A percentile compares a stretch with the other conserved stretches of the same genome.
Conservation (phyloP, 192 early-diverging fungal genomes). For the Rhizoclosmatium sp. region DNA sequence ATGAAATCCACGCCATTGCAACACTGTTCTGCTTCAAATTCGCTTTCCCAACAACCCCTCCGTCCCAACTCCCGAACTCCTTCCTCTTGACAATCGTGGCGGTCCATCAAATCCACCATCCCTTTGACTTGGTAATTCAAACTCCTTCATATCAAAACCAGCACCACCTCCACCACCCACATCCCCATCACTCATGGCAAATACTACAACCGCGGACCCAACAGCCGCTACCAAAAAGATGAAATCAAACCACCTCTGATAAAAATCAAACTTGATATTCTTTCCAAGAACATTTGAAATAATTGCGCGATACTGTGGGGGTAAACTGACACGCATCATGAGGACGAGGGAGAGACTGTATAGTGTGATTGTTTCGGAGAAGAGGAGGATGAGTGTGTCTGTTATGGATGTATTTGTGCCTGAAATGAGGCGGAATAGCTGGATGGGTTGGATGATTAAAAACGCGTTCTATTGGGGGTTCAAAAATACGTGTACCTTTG, state of each 20-base stretch:
- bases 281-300: slow-evolving; percentile 66
- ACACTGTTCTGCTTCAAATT: not conserved
- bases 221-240: slow-evolving; percentile 88
- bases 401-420: slow-evolving; percentile 38
- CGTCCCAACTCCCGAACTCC: not conserved
- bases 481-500: slow-evolving; percentile 59
- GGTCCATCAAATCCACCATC: not conserved
- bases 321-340: slow-evolving; percentile 91
- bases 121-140: not conserved
- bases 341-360: slow-evolving; percentile 92
- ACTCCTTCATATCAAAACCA: not conserved
- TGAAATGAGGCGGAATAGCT: slow-evolving; percentile 25
- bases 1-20: no score
- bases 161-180: not conserved
- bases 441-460: slow-evolving; percentile 56
- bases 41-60: slow-evolving; percentile 6
- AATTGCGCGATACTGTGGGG: slow-evolving; percentile 72
- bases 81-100: not conserved
- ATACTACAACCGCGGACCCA: slow-evolving; percentile 72
- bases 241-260: slow-evolving; percentile 93
- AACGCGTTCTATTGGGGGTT: no score
- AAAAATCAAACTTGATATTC: slow-evolving; percentile 88
- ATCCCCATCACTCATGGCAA: not conserved
- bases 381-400: slow-evolving; percentile 77
- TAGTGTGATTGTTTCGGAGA: slow-evolving; percentile 90